Evolutionary conservation across 441 rosid species (phyloP), one percentile per base, ranked within the genome.

Genomic region (Hura crepitans): DNA sequence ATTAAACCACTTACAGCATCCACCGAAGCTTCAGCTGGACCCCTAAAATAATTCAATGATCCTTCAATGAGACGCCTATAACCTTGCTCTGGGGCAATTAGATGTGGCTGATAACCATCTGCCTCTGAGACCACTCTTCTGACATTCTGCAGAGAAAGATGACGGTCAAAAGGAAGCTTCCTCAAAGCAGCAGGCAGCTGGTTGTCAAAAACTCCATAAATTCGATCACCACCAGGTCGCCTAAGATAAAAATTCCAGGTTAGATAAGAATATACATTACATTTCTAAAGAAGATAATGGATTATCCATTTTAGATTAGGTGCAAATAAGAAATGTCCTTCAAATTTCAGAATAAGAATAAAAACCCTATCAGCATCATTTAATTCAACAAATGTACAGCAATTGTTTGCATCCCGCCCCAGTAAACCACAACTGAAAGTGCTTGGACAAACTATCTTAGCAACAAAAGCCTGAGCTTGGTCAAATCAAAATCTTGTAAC

Each of bases 141-240:
- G 9, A 92, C 93, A 65, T 91, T 90, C 68, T 92, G 94, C 59
- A 87, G 78, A 62, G 97, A 88, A 65, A 92, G 90, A 77, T 92
- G 97, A 0, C 97, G 87, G 73, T 90, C 97, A 73, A 92, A 88
- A 54, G 96, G 97, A 72, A 92, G 96, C 85, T 92, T 92, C 75
- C 85, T 87, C 71, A 92, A 66, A 30, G 97, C 97, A 81, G 95
- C 93, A 55, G 96, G 97, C 68, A 92, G 96, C 76, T 92, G 96
- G 76, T 90, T 86, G 86, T 92, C 97, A 70, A 92, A 92, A 58
- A 92, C 98, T 75, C 96, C 97, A 79, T 91, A 96, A 71, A 96
- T 83, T 42, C 96, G 86, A 83, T 89, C 98, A 78, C 98, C 99
- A 70, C 99, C 98, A 60, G 97, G 90, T 78, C 99, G 96, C 81